Evolutionary conservation across 768 basidiomycete species (phyloP), one percentile per base, ranked within the genome.

Genomic region (Kwoniella europaea): DNA sequence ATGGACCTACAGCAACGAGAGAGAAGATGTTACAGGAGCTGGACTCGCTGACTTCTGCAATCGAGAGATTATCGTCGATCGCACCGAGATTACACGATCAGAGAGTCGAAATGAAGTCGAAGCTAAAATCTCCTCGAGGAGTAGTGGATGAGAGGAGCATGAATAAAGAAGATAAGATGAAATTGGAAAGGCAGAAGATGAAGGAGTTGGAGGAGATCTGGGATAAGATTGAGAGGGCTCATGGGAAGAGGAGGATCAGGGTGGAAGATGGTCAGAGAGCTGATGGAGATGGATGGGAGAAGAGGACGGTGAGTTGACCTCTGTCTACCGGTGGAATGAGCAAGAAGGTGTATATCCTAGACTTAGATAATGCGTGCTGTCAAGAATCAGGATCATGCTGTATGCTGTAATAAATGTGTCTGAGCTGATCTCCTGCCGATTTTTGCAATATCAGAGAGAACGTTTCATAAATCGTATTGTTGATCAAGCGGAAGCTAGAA

Each of bases 11-110:
- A 10, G 20, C 61, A 24, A 67, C 41, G 2, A 22, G 63, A 44
- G 93, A 94, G 83, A 95, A 95, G 86, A 91, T 90, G 89, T 67
- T 78, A 62, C 84, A 91, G 78, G 96, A 98, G 81, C 86, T 98
- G 20, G 94, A 97, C 74, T 87, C 88, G 12, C 89, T 98, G 56
- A 89, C 92, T 0, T 87, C 88, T 81, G 94, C 97, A 41, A 95
- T 99, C 76, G 94, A 96, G 81, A 86, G 94, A 46, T 85, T 98
- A 12, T 93, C 97, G 82, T 83, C 88, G 9, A 91, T 91, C 41
- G 89, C 93, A 0, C 95, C 96, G 0, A 94, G 96, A 81, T 84
- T 98, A 53, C 89, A 91, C 69, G 91, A 95, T 80, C 96, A 99
- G 82, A 89, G 97, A 0, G 93, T 92, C n/a, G 94, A 95, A 81